These are phyloP conservation scores for Rhizophlyctis rosea DNA, from an alignment of 192 early-diverging fungal species.

Conservation along the genomic window DNA sequence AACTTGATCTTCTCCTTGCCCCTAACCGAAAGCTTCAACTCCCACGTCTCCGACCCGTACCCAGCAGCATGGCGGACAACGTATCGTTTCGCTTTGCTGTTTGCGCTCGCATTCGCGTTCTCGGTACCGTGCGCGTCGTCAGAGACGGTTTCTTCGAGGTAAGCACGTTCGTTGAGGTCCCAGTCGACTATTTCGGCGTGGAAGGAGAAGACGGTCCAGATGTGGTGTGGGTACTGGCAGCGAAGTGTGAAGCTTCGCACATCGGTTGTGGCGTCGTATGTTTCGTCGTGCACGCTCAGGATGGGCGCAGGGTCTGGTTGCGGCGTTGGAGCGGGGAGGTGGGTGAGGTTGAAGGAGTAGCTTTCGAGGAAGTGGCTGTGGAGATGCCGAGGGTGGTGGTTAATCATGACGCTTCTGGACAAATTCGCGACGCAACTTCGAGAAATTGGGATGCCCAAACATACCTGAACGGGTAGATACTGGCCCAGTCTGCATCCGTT, in stretches of 20 bases:
- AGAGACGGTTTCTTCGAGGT: not conserved
- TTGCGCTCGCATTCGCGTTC: too few species aligned
- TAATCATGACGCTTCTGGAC: slow-evolving; percentile 14
- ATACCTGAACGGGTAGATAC: slow-evolving; percentile 62
- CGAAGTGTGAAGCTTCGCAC: slow-evolving; percentile 45
- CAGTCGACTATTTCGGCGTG: slow-evolving; percentile 57
- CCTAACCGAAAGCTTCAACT: slow-evolving; percentile 23
- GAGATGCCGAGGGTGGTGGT: not conserved
- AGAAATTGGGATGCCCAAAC: slow-evolving; percentile 57
- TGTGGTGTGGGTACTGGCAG: slow-evolving; percentile 44
- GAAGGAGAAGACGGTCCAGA: slow-evolving; percentile 66
- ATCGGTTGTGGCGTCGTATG: slow-evolving; percentile 43
- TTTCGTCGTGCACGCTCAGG: slow-evolving; percentile 36
- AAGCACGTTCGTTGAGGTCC: slow-evolving; percentile 31
- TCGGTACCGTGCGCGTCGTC: too few species aligned
- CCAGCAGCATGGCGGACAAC: slow-evolving; percentile 36
- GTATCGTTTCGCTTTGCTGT: slow-evolving; percentile 7
- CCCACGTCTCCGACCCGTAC: slow-evolving; percentile 33
- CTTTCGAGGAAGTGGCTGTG: slow-evolving; percentile 44
- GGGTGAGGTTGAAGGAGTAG: slow-evolving; percentile 20
- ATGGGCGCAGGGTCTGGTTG: slow-evolving; percentile 28
- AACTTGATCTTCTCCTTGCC: slow-evolving; percentile 17
- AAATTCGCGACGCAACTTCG: too few species aligned
- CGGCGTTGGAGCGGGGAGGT: slow-evolving; percentile 42
- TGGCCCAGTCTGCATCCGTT: slow-evolving; percentile 53